phyloP scores from a whole-genome alignment of 441 rosid genomes.

The Erysimum cheiri region DNA sequence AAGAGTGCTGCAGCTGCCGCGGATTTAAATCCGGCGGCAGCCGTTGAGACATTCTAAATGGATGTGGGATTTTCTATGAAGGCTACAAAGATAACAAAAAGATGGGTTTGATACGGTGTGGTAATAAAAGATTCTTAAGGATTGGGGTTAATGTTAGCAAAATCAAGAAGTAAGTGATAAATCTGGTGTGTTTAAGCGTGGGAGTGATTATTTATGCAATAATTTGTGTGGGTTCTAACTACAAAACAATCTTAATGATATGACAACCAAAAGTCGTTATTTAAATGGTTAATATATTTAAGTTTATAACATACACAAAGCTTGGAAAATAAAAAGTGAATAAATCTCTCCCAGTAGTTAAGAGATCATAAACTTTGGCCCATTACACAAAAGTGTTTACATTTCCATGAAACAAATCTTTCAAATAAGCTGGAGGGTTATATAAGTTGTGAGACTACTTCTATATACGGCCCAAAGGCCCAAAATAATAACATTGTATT shows the following conservation, averaged over 20 bases:
- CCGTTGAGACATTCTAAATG: slow-evolving; percentile 46
- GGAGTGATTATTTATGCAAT: slow-evolving; percentile 2
- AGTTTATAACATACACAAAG: too few species aligned
- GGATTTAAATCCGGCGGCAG: slow-evolving; percentile 44
- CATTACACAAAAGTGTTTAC: background rate
- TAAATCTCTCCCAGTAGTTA: too few species aligned
- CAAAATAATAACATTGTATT: background rate
- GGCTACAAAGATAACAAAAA: background rate
- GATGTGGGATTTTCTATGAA: background rate
- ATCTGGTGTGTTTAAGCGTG: slow-evolving; percentile 25
- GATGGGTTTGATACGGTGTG: slow-evolving; percentile 20
- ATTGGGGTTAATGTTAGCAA: background rate
- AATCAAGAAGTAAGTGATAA: slow-evolving; percentile 24
- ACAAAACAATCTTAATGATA: background rate
- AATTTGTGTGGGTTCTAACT: slow-evolving; percentile 13
- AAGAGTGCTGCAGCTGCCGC: slow-evolving; percentile 45
- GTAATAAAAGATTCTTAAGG: background rate
- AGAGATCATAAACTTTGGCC: background rate
- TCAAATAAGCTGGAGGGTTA: background rate
- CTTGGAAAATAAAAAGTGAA: too few species aligned
- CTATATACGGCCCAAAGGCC: slow-evolving; percentile 3
- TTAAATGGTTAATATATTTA: too few species aligned
- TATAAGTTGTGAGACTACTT: background rate
- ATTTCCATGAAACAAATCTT: background rate
- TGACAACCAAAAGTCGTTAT: background rate